phyloP scores from a whole-genome alignment of 31 red algal genomes.

The Odonthalia washingtoniensis region DNA sequence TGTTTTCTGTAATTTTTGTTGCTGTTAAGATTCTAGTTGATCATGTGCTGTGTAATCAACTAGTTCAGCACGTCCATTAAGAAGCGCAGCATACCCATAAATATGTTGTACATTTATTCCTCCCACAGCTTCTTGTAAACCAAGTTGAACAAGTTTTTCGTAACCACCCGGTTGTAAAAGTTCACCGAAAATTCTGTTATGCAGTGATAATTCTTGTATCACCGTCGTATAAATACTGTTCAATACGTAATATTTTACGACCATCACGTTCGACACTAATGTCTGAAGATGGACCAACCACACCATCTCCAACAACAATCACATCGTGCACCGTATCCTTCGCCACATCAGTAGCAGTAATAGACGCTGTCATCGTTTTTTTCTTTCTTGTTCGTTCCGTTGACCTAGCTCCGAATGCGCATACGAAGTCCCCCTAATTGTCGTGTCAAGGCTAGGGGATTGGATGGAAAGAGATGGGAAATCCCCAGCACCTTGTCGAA shows the following conservation, averaged over 20 bases:
- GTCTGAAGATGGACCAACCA: conserved; percentile 87
- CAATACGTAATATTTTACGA: conserved; percentile 80
- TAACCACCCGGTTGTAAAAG: conserved; percentile 95
- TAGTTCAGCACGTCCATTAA: conserved; percentile 67
- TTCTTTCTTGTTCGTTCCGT: too few species aligned
- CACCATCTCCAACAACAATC: conserved; percentile 95
- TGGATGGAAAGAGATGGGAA: too few species aligned
- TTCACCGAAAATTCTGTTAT: conserved; percentile 90
- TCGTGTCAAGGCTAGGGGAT: too few species aligned
- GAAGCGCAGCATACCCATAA: conserved; percentile 91
- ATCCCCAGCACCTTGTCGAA: too few species aligned
- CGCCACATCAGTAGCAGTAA: too few species aligned
- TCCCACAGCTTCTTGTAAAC: conserved; percentile 74
- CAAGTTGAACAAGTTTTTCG: conserved; percentile 65
- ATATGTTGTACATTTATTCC: conserved; percentile 91
- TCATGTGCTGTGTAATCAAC: conserved; percentile 58
- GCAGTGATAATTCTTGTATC: conserved; percentile 52
- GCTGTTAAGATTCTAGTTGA: too few species aligned
- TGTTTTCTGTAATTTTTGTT: neutral
- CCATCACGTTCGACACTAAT: conserved; percentile 88
- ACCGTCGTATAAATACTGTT: conserved; percentile 61
- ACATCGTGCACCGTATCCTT: conserved; percentile 60
- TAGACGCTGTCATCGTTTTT: too few species aligned
- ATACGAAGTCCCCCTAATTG: too few species aligned
- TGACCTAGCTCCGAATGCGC: too few species aligned